Evolutionary conservation across 108 stramenopile species (phyloP).

Genomic region (Hondaea fermentalgiana): DNA sequence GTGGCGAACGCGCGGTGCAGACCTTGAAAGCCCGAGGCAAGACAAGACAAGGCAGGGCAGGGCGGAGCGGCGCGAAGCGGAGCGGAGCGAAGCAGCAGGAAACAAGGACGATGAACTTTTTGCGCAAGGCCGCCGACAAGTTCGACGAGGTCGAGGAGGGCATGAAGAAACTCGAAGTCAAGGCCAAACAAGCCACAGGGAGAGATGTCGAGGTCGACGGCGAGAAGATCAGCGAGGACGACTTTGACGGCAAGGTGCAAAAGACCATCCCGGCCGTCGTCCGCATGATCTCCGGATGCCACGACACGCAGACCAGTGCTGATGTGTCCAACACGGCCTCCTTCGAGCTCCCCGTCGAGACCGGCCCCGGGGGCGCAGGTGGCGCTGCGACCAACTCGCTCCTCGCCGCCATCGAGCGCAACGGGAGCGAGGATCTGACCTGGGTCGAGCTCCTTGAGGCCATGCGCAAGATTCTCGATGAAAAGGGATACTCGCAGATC

Average conservation of each 20-base stretch:
- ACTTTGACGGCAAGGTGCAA: not conserved
- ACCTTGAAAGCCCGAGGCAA: too few species aligned
- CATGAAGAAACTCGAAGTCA: not conserved
- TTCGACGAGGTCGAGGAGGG: not conserved
- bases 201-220: not conserved
- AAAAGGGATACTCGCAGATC: constrained; percentile 54
- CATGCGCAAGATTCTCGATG: constrained; percentile 50
- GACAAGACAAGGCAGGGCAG: too few species aligned
- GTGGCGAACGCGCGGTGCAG: too few species aligned
- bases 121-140: not conserved
- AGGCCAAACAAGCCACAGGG: not conserved
- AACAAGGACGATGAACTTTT: not conserved
- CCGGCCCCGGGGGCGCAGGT: constrained; percentile 52
- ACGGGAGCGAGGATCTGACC: constrained; percentile 36
- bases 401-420: constrained; percentile 54
- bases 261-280: constrained; percentile 23
- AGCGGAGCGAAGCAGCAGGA: too few species aligned
- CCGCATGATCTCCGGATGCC: constrained; percentile 77
- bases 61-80: too few species aligned
- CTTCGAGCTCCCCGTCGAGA: constrained; percentile 69
- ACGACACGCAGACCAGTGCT: constrained; percentile 68
- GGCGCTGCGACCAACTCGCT: constrained; percentile 84
- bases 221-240: not conserved
- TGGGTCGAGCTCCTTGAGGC: constrained; percentile 61
- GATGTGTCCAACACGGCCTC: constrained; percentile 63